Evolutionary conservation across 345 rosid species (phyloP).

Genomic region (Linum usitatissimum): DNA sequence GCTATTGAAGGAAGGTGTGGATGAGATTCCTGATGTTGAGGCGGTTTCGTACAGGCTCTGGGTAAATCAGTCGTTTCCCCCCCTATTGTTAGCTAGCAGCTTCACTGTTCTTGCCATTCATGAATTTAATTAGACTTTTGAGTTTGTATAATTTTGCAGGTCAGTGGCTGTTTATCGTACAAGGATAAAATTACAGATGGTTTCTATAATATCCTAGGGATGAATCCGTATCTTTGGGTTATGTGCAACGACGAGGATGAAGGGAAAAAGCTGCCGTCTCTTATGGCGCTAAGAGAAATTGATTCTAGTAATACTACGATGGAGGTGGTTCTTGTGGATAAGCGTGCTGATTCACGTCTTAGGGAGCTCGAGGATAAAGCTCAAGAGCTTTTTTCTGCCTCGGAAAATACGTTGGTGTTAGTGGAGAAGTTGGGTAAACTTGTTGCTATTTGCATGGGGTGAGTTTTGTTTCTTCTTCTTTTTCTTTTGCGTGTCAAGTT

Average conservation of each 20-base stretch:
- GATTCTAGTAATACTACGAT: constrained; percentile 59
- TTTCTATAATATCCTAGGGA: constrained; percentile 82
- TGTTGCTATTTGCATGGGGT: constrained; percentile 92
- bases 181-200: constrained; percentile 81
- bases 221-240: constrained; percentile 88
- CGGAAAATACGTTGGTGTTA: constrained; percentile 53
- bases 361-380: constrained; percentile 85
- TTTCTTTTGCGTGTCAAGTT: background rate
- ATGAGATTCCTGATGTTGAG: constrained; percentile 33
- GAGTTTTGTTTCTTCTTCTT: constrained; percentile 7
- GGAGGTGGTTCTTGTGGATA: constrained; percentile 84
- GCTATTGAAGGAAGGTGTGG: constrained; percentile 23
- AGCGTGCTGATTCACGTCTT: constrained; percentile 57
- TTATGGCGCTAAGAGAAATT: constrained; percentile 56
- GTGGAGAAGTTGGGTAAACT: constrained; percentile 80
- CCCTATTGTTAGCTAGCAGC: background rate
- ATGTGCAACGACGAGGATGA: constrained; percentile 72
- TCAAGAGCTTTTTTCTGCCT: constrained; percentile 58
- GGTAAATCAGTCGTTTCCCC: constrained; percentile 26
- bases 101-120: background rate
- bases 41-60: constrained; percentile 79
- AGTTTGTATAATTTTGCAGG: constrained; percentile 30
- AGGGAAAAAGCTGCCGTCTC: constrained; percentile 56
- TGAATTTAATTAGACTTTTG: background rate
- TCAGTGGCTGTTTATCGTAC: constrained; percentile 83